These are phyloP conservation scores for Ligustrum vulgare DNA, from an alignment of 257 asterid species.

Conservation along the genomic window DNA sequence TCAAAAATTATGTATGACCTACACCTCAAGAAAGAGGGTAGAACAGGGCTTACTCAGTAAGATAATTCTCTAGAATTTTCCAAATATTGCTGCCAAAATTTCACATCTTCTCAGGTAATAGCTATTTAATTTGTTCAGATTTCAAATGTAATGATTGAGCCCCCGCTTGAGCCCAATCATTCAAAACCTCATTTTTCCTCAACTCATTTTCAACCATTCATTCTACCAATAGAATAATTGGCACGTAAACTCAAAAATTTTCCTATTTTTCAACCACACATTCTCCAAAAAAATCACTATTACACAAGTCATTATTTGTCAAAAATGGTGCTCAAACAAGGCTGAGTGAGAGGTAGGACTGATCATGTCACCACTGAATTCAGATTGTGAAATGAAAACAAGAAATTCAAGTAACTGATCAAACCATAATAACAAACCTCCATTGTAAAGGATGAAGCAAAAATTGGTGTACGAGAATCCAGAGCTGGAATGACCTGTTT, in stretches of 20 bases:
- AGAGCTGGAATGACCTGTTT: constrained; percentile 94
- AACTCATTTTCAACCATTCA: no score
- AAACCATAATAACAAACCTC: constrained; percentile 63
- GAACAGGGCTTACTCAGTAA: background rate
- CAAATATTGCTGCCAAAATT: constrained; percentile 12
- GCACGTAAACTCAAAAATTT: no score
- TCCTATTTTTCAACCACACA: no score
- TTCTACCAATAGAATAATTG: no score
- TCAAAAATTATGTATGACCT: constrained; percentile 6
- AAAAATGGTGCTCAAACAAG: no score
- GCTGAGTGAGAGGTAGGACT: no score
- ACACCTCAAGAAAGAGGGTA: background rate
- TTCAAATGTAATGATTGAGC: constrained; percentile 5
- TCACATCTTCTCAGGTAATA: constrained; percentile 14
- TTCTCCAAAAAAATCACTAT: no score
- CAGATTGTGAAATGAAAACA: constrained; percentile 1
- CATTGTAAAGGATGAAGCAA: constrained; percentile 96
- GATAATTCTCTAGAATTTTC: constrained; percentile 5
- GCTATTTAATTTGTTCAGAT: background rate
- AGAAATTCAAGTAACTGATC: constrained; percentile 10
- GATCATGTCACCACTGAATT: no score
- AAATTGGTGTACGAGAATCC: constrained; percentile 88
- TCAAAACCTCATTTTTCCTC: background rate
- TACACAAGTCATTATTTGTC: no score
- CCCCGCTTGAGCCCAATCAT: no score